Evolutionary conservation across 768 basidiomycete species (phyloP).

Genomic region (Wakefieldia striispora): DNA sequence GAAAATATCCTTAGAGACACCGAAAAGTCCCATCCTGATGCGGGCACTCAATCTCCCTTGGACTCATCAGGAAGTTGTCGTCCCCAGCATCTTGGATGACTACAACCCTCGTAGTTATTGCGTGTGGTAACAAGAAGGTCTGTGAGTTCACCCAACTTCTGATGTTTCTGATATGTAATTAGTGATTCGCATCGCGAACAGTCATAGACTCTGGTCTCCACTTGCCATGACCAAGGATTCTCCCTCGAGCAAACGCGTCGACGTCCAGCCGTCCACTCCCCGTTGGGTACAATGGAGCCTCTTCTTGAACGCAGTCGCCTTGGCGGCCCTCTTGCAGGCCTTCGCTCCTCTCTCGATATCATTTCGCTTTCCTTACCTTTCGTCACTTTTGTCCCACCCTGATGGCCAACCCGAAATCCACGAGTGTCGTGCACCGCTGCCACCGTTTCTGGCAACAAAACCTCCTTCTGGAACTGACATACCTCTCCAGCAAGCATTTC

Average conservation of each 20-base stretch:
- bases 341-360: background rate
- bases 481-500: constrained; percentile 7
- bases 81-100: too few species aligned
- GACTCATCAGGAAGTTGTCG: too few species aligned
- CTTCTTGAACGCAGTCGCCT: constrained; percentile 7
- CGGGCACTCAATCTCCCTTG: too few species aligned
- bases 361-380: background rate
- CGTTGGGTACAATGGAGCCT: constrained; percentile 19
- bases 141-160: too few species aligned
- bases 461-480: constrained; percentile 14
- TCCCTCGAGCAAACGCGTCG: background rate
- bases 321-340: constrained; percentile 13
- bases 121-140: too few species aligned
- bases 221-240: background rate
- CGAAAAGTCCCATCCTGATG: too few species aligned
- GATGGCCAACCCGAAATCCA: background rate
- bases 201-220: too few species aligned
- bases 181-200: too few species aligned
- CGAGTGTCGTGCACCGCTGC: constrained; percentile 18
- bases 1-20: too few species aligned
- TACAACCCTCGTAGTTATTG: too few species aligned
- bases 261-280: background rate
- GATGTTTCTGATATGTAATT: too few species aligned
- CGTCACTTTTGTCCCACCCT: background rate
- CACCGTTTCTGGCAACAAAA: constrained; percentile 11